These are phyloP conservation scores for Jamesozyma spencerorum DNA, from an alignment of 805 yeast species.

Conservation along the genomic window DNA sequence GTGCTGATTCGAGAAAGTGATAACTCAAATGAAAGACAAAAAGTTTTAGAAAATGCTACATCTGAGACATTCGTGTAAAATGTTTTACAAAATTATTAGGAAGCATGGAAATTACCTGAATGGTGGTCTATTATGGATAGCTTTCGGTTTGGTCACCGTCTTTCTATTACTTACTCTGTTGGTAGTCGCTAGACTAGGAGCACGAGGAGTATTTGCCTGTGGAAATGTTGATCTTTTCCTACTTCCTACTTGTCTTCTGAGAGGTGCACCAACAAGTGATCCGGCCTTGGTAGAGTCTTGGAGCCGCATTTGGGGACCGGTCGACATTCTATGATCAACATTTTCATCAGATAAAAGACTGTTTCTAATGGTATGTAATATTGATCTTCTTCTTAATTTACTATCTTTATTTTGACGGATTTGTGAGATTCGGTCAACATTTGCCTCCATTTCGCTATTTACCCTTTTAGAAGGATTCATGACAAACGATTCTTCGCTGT, in stretches of 20 bases:
- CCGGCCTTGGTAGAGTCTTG: neutral
- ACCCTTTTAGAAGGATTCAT: slow-evolving; percentile 18
- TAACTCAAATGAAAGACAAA: no score
- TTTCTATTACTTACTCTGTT: slow-evolving; percentile 4
- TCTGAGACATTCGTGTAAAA: no score
- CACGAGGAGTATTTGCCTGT: neutral
- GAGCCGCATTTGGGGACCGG: neutral
- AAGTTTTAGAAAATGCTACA: no score
- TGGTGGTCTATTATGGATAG: slow-evolving; percentile 14
- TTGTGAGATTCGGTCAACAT: slow-evolving; percentile 3
- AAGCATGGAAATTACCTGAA: slow-evolving; percentile 5
- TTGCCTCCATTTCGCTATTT: neutral
- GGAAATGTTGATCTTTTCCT: neutral
- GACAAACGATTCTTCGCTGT: slow-evolving; percentile 29
- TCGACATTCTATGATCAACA: neutral
- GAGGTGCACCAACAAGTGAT: slow-evolving; percentile 5
- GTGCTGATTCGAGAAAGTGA: no score
- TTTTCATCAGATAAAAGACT: slow-evolving; percentile 13
- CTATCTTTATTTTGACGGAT: slow-evolving; percentile 6
- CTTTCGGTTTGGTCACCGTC: slow-evolving; percentile 3
- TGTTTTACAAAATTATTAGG: no score
- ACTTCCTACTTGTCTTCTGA: neutral
- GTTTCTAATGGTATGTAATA: slow-evolving; percentile 27
- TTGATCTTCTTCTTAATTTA: slow-evolving; percentile 26
- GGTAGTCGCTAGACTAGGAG: neutral